Evolutionary conservation across 176 grass and related monocot genomes (phyloP), one percentile per base, ranked within the genome.

Genomic region (Eragrostis nindensis): DNA sequence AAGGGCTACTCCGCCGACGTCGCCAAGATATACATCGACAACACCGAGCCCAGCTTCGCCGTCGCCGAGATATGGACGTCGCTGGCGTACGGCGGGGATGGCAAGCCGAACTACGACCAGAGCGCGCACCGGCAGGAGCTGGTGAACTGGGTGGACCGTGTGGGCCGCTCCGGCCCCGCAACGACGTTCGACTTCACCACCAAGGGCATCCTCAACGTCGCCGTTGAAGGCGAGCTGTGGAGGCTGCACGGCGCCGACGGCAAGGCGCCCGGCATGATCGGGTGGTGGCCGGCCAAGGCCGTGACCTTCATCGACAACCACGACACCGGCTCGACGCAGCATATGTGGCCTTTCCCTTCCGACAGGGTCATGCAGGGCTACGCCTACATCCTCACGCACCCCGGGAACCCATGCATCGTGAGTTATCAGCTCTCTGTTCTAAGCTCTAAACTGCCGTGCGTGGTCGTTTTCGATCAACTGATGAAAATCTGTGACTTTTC

Each of bases 301-400:
- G 85, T 90, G 5, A 92, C 93, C 38, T 97, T 97, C 84, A 18
- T 97, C 29, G 93, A 97, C 75, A 97, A 97, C 82, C 90, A 97
- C 10, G 93, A 97, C 74, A 97, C 93, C 1, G 93, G 93, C 40
- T 97, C 93, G 0, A 93, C 93, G 65, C 93, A 97, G 82, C 86
- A 86, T 43, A 38, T 87, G 83, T 92, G 90, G 90, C 90, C 93
- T 0, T 97, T 97, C 70, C 94, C 94, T 9, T 77, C 91, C 19
- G 86, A 89, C 32, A 93, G 83, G 89, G 82, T 94, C 88, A 97
- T 97, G 91, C 91, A 97, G 85, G 91, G 94, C 64, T 97, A 97
- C 10, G 91, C 86, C n/a, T 97, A 97, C 80, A 97, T 97, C 80
- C 88, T 97, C 18, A 97, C 86, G 25, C 94, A 94, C 74, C 94